A percentile compares a stretch with the other conserved stretches of the same genome.
phyloP scores from a whole-genome alignment of 495 filamentous ascomycete genomes.

The Aspergillus sclerotioniger region DNA sequence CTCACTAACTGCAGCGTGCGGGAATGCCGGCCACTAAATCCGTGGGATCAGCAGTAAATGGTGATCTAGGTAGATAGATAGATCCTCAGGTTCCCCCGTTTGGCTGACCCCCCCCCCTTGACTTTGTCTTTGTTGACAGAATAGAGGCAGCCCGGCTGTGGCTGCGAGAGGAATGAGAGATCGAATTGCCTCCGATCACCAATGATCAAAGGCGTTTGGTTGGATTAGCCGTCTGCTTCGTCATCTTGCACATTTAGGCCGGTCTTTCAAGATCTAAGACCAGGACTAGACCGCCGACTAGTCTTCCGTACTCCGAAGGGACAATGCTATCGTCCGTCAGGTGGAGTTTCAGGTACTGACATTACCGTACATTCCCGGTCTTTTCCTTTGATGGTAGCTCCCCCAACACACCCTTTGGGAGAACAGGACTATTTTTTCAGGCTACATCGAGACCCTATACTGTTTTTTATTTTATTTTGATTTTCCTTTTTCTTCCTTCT shows the following conservation, averaged over 20 bases:
- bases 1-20: neutral
- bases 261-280: neutral
- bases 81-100: neutral
- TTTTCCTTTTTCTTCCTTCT: conserved; percentile 6
- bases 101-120: neutral
- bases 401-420: neutral
- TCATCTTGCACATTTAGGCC: neutral
- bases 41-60: neutral
- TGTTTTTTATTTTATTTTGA: neutral
- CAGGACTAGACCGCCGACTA: neutral
- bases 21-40: neutral
- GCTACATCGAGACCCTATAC: neutral
- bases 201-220: neutral
- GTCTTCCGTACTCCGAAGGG: neutral
- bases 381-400: neutral
- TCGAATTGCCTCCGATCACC: neutral
- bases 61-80: neutral
- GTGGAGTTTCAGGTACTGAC: neutral
- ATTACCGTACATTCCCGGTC: neutral
- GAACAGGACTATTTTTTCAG: neutral
- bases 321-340: neutral
- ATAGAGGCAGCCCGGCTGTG: neutral
- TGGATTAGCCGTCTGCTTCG: neutral
- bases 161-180: neutral
- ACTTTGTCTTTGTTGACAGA: neutral